These are phyloP conservation scores for Cyberlindnera maclurae DNA, from an alignment of 805 yeast genomes.

Conservation along the genomic window DNA sequence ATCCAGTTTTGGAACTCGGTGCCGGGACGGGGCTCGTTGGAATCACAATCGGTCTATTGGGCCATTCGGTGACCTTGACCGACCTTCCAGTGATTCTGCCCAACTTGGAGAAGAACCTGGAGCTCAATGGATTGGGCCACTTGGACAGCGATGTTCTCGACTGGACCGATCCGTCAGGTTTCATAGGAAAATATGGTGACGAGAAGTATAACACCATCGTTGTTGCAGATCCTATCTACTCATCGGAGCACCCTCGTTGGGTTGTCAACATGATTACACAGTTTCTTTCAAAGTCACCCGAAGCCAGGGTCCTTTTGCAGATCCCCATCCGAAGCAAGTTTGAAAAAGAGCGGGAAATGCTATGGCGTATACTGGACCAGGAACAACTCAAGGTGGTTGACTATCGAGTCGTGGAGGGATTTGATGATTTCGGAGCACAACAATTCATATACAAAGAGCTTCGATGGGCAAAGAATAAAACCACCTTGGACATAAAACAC, in stretches of 20 bases:
- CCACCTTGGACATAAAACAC: not conserved
- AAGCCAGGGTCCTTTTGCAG: slow-evolving; percentile 54
- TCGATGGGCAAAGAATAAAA: slow-evolving; percentile 14
- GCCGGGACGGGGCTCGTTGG: slow-evolving; percentile 94
- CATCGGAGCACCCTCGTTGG: slow-evolving; percentile 72
- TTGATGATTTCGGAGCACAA: slow-evolving; percentile 81
- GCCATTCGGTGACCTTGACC: slow-evolving; percentile 43
- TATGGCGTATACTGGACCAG: slow-evolving; percentile 49
- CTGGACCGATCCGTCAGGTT: slow-evolving; percentile 59
- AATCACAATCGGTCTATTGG: slow-evolving; percentile 52
- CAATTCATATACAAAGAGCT: slow-evolving; percentile 40
- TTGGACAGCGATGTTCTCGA: slow-evolving; percentile 51
- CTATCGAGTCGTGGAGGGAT: slow-evolving; percentile 43
- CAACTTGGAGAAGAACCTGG: slow-evolving; percentile 55
- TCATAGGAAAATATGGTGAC: slow-evolving; percentile 27
- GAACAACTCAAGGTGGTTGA: slow-evolving; percentile 24
- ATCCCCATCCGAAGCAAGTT: slow-evolving; percentile 68
- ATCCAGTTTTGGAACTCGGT: slow-evolving; percentile 65
- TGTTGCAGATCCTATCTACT: slow-evolving; percentile 85
- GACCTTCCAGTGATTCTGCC: slow-evolving; percentile 74
- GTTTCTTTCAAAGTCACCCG: slow-evolving; percentile 31
- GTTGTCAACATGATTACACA: slow-evolving; percentile 50
- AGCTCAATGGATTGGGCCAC: slow-evolving; percentile 36
- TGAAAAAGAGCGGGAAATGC: slow-evolving; percentile 50
- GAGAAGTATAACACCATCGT: slow-evolving; percentile 51